phyloP scores from a whole-genome alignment of 352 stramenopile genomes.

The Phytophthora sp. region DNA sequence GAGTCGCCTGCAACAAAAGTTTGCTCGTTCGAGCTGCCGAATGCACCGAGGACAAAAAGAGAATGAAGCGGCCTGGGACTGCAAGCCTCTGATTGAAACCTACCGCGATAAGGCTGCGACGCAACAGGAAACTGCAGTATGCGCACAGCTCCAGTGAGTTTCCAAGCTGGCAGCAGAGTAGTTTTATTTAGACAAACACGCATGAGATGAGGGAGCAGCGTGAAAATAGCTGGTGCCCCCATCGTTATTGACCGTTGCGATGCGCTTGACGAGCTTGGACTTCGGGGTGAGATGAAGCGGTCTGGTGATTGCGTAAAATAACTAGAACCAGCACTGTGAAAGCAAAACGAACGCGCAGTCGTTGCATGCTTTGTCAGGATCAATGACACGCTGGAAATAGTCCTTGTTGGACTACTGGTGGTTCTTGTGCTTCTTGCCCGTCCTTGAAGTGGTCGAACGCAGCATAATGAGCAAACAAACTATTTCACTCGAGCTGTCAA shows the following conservation, averaged over 20 bases:
- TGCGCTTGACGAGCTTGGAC: neutral
- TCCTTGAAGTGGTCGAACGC: too few relatives aligned
- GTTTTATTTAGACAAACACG: conserved; percentile 27
- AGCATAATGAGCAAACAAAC: too few relatives aligned
- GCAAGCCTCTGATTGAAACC: conserved; percentile 22
- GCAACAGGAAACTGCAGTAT: conserved; percentile 21
- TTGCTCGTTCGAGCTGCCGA: conserved; percentile 3
- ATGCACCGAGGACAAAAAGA: conserved; percentile 26
- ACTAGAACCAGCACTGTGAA: too few relatives aligned
- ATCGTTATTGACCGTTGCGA: neutral
- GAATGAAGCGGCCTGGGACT: conserved; percentile 20
- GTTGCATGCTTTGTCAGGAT: too few relatives aligned
- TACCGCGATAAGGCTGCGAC: conserved; percentile 11
- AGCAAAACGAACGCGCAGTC: too few relatives aligned
- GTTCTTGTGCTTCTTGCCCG: too few relatives aligned
- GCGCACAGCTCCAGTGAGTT: neutral
- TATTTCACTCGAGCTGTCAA: too few relatives aligned
- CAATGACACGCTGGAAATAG: too few relatives aligned
- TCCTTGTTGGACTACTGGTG: too few relatives aligned
- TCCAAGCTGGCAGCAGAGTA: neutral
- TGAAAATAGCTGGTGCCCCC: conserved; percentile 5
- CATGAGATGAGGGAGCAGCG: conserved; percentile 10
- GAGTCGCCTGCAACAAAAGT: neutral
- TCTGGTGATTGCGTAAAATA: too few relatives aligned
- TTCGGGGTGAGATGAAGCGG: neutral